Conservation (phyloP, 2,329 filamentous ascomycete species). For the Trichoderma arundinaceum region DNA sequence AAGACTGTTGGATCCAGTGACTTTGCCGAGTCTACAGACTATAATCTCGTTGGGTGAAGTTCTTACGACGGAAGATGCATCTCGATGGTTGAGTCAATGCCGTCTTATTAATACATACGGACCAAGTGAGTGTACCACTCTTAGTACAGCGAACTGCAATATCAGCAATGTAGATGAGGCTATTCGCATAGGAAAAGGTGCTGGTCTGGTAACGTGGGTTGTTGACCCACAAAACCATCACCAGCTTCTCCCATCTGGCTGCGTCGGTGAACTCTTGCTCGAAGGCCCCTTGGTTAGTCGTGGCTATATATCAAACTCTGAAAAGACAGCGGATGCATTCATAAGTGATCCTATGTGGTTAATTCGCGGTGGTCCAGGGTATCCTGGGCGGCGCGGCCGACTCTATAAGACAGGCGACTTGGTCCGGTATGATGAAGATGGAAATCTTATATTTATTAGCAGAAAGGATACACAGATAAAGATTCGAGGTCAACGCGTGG, state of each 20-base stretch:
- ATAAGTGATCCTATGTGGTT: neutral
- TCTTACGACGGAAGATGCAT: neutral
- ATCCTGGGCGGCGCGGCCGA: conserved; percentile 8
- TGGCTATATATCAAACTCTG: conserved; percentile 12
- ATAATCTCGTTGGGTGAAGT: neutral
- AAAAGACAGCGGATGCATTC: conserved; percentile 7
- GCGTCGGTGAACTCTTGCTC: conserved; percentile 18
- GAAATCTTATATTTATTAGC: conserved; percentile 35
- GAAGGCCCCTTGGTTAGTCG: conserved; percentile 6
- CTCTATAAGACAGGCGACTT: conserved; percentile 38
- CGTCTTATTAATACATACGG: neutral
- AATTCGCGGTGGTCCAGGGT: neutral
- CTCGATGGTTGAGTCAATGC: neutral
- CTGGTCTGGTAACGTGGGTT: conserved; percentile 10
- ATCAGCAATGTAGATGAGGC: neutral
- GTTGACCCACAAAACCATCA: conserved; percentile 29
- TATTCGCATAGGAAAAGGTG: neutral
- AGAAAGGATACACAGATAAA: conserved; percentile 51
- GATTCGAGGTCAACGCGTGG: conserved; percentile 59
- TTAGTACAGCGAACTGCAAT: neutral
- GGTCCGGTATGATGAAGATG: conserved; percentile 43
- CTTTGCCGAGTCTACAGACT: too few relatives aligned
- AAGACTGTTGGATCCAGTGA: neutral
- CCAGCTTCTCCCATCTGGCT: neutral
- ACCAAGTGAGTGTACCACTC: neutral